These are phyloP conservation scores for Plasmopara halstedii DNA, from an alignment of 352 stramenopile species.

Conservation along the genomic window DNA sequence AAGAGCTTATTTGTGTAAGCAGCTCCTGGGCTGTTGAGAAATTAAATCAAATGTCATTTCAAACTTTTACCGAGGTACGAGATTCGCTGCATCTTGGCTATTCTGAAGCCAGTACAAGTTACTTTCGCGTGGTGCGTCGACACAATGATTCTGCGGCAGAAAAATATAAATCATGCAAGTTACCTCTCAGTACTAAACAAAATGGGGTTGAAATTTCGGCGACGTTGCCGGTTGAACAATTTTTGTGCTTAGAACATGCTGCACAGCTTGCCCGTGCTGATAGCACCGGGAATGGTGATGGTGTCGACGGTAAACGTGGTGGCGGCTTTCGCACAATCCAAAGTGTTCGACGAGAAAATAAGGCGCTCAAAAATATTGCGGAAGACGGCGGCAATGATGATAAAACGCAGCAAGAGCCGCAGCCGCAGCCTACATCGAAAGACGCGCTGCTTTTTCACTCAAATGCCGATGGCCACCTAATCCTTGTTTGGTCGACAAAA, in stretches of 20 bases:
- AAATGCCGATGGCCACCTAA: slow-evolving; percentile 56
- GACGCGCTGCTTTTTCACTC: slow-evolving; percentile 42
- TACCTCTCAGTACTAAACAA: slow-evolving; percentile 15
- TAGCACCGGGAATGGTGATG: slow-evolving; percentile 16
- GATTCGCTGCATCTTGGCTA: slow-evolving; percentile 42
- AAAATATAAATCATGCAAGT: slow-evolving; percentile 6
- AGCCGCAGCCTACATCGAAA: slow-evolving; percentile 50
- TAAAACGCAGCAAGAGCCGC: slow-evolving; percentile 24
- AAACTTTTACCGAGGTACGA: slow-evolving; percentile 5
- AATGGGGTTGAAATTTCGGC: slow-evolving; percentile 7
- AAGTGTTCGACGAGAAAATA: slow-evolving; percentile 81
- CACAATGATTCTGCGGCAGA: background rate
- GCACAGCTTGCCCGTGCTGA: slow-evolving; percentile 30
- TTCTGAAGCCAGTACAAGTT: slow-evolving; percentile 69
- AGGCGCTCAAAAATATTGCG: slow-evolving; percentile 43
- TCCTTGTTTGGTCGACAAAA: slow-evolving; percentile 59
- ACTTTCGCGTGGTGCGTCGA: slow-evolving; percentile 55
- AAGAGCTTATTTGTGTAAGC: slow-evolving; percentile 57
- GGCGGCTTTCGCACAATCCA: slow-evolving; percentile 79
- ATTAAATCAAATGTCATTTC: slow-evolving; percentile 18
- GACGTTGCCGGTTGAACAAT: slow-evolving; percentile 50
- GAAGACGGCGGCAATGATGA: slow-evolving; percentile 13
- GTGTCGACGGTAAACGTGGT: slow-evolving; percentile 26
- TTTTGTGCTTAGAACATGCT: slow-evolving; percentile 72
- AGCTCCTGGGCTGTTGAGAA: slow-evolving; percentile 49